Evolutionary conservation across 2,329 filamentous ascomycete species (phyloP), one percentile per base, ranked within the genome.

Genomic region (Myriosclerotinia duriaeana): DNA sequence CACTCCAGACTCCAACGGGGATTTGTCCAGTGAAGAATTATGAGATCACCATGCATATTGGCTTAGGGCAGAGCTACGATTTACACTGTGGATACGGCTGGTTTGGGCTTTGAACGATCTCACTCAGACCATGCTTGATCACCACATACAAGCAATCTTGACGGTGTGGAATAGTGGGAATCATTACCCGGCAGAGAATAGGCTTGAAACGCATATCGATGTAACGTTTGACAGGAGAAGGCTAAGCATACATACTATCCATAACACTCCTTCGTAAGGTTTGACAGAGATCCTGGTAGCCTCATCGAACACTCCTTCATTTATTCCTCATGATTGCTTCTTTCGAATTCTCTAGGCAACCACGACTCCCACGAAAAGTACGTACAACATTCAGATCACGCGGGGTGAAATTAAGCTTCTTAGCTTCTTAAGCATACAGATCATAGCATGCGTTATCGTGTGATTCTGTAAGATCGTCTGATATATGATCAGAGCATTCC

Each of bases 401-500:
- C 22, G 34, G 26, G 20, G 34, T n/a, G 48, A 36, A 40, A 50
- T 22, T 46, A 61, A 42, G 26, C 46, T 36, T 61, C 46, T 65
- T 22, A 42, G 26, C 46, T 36, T 61, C 46, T 65, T 22, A 7
- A 11, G 46, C 14, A 52, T 50, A 61, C n/a, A 12, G 15, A 44
- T 61, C 46, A 15, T 53, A 42, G 53, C 64, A 53, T 65, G 20
- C 36, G 26, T 26, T 48, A 65, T 55, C 64, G n/a, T 54, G 46
- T 60, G 67, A 71, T 64, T 63, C 64, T 67, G 65, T 69, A 59
- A 56, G 44, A 70, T 71, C 63, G 65, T 69, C 62, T 64, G 71
- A 71, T 61, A 53, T 72, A 71, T 67, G 59, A 71, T 87, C 78
- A 97, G 72, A 95, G 80, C 92, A 99, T 98, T 3, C 95, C 95